These are phyloP conservation scores for Rubroshorea leprosula DNA, from an alignment of 345 rosid genomes.

Conservation along the genomic window DNA sequence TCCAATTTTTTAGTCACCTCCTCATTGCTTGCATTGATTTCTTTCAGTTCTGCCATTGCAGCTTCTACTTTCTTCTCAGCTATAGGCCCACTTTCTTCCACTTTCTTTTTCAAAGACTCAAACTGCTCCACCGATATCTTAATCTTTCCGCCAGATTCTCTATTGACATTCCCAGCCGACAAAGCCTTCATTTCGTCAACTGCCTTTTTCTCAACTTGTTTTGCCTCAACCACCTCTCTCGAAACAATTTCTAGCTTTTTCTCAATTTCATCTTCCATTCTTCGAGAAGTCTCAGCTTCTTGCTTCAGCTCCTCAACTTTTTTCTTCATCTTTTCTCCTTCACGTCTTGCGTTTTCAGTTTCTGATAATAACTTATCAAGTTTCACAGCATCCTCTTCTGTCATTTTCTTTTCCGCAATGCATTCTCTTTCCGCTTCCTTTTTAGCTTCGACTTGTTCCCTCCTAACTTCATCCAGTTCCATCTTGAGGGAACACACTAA, in stretches of 20 bases:
- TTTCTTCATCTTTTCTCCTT: conserved; percentile 46
- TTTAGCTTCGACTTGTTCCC: conserved; percentile 13
- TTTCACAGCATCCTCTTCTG: conserved; percentile 7
- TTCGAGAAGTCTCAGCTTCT: conserved; percentile 40
- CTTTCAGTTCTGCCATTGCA: conserved; percentile 40
- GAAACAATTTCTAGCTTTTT: conserved; percentile 37
- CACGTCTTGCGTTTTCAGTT: conserved; percentile 43
- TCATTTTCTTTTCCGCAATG: conserved; percentile 18
- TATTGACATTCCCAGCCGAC: conserved; percentile 27
- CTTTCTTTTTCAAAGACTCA: conserved; percentile 44
- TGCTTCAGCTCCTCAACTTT: conserved; percentile 30
- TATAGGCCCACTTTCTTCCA: conserved; percentile 36
- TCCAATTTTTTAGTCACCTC: conserved; percentile 43
- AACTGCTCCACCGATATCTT: conserved; percentile 50
- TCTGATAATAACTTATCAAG: conserved; percentile 38
- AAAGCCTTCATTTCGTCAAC: conserved; percentile 42
- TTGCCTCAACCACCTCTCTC: conserved; percentile 50
- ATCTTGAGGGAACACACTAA: conserved; percentile 34
- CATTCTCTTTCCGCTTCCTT: too few relatives aligned
- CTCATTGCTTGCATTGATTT: conserved; percentile 32
- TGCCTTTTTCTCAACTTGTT: conserved; percentile 45
- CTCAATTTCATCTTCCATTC: conserved; percentile 36
- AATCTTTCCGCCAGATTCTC: conserved; percentile 32
- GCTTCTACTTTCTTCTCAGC: conserved; percentile 46
- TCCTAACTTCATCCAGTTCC: conserved; percentile 47